A percentile compares a stretch with the other conserved stretches of the same genome.
These are phyloP conservation scores for Silene latifolia DNA, from an alignment of 148 eudicot genomes.

Conservation along the genomic window DNA sequence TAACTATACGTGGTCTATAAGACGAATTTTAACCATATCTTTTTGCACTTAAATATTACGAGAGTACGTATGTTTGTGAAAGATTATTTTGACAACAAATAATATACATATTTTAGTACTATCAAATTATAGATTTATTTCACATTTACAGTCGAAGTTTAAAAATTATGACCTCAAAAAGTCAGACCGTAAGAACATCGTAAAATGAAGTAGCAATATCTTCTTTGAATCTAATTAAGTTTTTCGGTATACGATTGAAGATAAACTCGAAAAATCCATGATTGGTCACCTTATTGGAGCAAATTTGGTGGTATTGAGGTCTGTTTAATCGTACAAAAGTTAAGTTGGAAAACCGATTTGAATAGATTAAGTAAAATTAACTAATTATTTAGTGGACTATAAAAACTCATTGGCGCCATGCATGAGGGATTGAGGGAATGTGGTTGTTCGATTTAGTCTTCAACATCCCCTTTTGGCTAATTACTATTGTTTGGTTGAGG, in stretches of 20 bases:
- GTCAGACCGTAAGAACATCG: background rate
- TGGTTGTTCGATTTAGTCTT: background rate
- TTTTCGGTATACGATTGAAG: constrained; percentile 43
- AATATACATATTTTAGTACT: background rate
- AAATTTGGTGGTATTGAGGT: constrained; percentile 95
- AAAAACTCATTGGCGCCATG: background rate
- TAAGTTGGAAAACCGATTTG: constrained; percentile 1
- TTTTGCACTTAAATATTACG: background rate
- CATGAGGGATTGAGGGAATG: background rate
- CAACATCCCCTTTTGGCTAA: background rate
- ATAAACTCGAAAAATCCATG: constrained; percentile 95
- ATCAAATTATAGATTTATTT: background rate
- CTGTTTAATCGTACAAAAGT: constrained; percentile 94
- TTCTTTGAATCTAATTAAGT: constrained; percentile 8
- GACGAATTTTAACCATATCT: background rate
- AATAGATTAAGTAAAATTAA: background rate
- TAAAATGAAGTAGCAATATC: background rate
- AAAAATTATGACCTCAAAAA: background rate
- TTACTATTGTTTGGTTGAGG: background rate
- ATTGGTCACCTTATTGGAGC: constrained; percentile 96
- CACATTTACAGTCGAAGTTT: background rate
- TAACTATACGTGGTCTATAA: background rate
- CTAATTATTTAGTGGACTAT: background rate
- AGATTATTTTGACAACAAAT: too few relatives aligned
- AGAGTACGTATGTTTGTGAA: too few relatives aligned